Evolutionary conservation across 2,329 filamentous ascomycete species (phyloP).

Genomic region (Thermothelomyces thermophilus): DNA sequence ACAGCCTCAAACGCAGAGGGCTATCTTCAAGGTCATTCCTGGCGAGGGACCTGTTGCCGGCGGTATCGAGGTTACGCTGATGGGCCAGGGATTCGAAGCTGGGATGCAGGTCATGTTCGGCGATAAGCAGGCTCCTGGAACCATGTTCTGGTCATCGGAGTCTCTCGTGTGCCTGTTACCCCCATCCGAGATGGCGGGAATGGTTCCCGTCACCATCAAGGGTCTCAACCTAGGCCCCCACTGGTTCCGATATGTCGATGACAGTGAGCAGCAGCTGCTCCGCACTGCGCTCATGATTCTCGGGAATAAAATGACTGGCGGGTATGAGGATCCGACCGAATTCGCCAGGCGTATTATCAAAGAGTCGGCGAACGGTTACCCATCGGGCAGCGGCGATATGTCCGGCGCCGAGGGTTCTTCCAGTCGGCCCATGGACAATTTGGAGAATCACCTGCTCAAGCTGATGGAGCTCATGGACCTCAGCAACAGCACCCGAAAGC

Average conservation of each 20-base stretch:
- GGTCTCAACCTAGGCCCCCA: constrained; percentile 35
- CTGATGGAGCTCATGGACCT: constrained; percentile 74
- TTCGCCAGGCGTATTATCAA: constrained; percentile 55
- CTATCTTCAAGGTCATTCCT: constrained; percentile 78
- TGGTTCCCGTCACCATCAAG: constrained; percentile 65
- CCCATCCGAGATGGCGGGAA: constrained; percentile 59
- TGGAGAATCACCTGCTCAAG: constrained; percentile 63
- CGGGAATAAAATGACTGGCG: constrained; percentile 57
- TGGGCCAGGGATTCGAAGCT: constrained; percentile 73
- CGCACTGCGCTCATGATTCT: constrained; percentile 60
- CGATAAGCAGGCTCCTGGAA: constrained; percentile 55
- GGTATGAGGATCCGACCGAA: constrained; percentile 54
- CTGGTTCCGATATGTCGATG: constrained; percentile 67
- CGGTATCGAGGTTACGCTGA: constrained; percentile 78
- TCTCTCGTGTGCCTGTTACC: constrained; percentile 75
- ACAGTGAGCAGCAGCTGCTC: constrained; percentile 62
- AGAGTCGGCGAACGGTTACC: constrained; percentile 28
- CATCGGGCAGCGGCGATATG: constrained; percentile 35
- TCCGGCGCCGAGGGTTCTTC: constrained; percentile 23
- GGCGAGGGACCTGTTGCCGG: constrained; percentile 74
- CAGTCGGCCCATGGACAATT: constrained; percentile 36
- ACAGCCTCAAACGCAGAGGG: constrained; percentile 46
- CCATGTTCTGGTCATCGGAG: constrained; percentile 73
- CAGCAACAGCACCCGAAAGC: constrained; percentile 62
- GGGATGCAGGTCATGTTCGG: constrained; percentile 82